Percentiles rank a stretch among this genome's conserved stretches.
These are phyloP conservation scores for Zarea fungicola DNA, from an alignment of 2,329 filamentous ascomycete species.

Conservation along the genomic window DNA sequence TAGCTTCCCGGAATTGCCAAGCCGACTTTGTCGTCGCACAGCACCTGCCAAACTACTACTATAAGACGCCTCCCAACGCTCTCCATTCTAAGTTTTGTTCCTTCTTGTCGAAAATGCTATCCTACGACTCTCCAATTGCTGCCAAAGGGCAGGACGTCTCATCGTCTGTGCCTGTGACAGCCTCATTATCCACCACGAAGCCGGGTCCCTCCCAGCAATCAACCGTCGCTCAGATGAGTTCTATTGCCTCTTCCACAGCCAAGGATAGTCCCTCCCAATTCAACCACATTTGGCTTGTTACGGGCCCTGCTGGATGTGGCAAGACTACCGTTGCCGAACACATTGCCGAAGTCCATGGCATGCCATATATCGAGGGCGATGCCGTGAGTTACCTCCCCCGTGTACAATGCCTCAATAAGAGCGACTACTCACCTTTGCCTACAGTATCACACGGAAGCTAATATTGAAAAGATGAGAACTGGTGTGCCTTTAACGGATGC, in stretches of 20 bases:
- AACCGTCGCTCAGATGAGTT: conserved; percentile 7
- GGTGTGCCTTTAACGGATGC: conserved; percentile 83
- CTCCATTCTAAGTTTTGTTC: background rate
- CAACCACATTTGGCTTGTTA: conserved; percentile 76
- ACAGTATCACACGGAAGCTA: conserved; percentile 70
- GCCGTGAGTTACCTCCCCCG: conserved; percentile 49
- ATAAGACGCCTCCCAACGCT: conserved; percentile 3
- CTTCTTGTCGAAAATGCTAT: conserved; percentile 37
- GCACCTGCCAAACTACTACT: background rate
- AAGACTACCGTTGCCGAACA: conserved; percentile 70
- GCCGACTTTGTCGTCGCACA: background rate
- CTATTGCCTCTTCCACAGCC: conserved; percentile 13
- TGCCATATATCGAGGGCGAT: conserved; percentile 74
- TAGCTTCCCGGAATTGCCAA: conserved; percentile 1
- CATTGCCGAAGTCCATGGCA: conserved; percentile 54
- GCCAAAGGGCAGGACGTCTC: conserved; percentile 35
- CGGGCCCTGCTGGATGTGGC: conserved; percentile 72
- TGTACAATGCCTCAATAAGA: background rate
- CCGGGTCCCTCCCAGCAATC: conserved; percentile 21
- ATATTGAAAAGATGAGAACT: conserved; percentile 85
- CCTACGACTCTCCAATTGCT: conserved; percentile 43
- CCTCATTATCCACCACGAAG: conserved; percentile 25
- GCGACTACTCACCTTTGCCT: conserved; percentile 20
- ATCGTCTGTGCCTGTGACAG: conserved; percentile 22
- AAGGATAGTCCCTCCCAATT: conserved; percentile 24